These are phyloP conservation scores for Helotiales sp. DNA, from an alignment of 2,329 filamentous ascomycete genomes.

Conservation along the genomic window DNA sequence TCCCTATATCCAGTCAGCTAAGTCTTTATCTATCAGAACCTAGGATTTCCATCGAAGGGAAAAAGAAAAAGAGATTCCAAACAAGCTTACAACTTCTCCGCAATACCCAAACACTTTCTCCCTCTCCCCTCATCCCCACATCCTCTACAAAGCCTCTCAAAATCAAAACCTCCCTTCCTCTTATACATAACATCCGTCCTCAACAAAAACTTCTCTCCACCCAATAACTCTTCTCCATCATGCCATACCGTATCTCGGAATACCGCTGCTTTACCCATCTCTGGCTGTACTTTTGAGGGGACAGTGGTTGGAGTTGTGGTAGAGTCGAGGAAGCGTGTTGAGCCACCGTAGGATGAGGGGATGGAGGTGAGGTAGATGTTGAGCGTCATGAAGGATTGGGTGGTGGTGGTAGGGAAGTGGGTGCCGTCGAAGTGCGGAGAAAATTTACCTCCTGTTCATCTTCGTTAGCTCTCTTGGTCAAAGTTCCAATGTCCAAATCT, in stretches of 20 bases:
- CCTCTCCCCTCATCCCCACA: conserved; percentile 9
- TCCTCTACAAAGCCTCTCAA: conserved; percentile 1
- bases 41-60: too few species aligned
- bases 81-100: conserved; percentile 9
- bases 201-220: conserved; percentile 18
- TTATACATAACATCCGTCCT: conserved; percentile 24
- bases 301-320: not conserved
- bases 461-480: not conserved
- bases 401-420: conserved; percentile 7
- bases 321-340: conserved; percentile 15
- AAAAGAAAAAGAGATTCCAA: too few species aligned
- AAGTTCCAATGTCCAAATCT: not conserved
- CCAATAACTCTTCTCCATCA: conserved; percentile 19
- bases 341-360: not conserved
- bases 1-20: too few species aligned
- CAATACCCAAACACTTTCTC: conserved; percentile 12
- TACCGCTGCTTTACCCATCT: conserved; percentile 9
- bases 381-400: conserved; percentile 19
- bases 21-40: too few species aligned
- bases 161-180: conserved; percentile 15
- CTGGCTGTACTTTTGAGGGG: conserved; percentile 9
- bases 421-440: conserved; percentile 19
- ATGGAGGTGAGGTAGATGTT: conserved; percentile 23
- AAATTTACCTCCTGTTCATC: conserved; percentile 18
- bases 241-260: conserved; percentile 23